Evolutionary conservation across 2,329 filamentous ascomycete genomes (phyloP).

Genomic region (Ceratocystis lukuohia): DNA sequence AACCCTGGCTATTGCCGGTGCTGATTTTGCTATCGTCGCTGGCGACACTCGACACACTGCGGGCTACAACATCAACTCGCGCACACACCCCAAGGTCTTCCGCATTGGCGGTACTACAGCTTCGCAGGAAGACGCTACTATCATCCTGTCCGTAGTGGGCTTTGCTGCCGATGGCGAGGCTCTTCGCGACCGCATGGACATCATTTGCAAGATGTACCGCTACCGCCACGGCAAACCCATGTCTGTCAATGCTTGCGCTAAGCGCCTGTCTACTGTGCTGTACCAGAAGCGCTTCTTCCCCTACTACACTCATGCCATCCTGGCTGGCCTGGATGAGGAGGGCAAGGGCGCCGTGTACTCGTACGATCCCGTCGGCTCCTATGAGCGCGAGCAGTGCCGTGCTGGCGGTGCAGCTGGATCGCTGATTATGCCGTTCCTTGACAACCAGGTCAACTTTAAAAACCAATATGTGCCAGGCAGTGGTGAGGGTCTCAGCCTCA

Average conservation of each 20-base stretch:
- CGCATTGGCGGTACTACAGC: slow-evolving; percentile 86
- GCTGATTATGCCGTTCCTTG: slow-evolving; percentile 96
- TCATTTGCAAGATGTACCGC: slow-evolving; percentile 96
- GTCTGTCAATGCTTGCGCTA: slow-evolving; percentile 84
- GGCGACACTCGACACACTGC: slow-evolving; percentile 92
- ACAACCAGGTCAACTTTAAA: slow-evolving; percentile 99
- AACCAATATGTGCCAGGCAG: slow-evolving; percentile 90
- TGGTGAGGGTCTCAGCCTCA: slow-evolving; percentile 66
- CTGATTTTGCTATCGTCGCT: slow-evolving; percentile 89
- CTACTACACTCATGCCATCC: slow-evolving; percentile 91
- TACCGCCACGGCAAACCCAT: slow-evolving; percentile 97
- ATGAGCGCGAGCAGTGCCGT: slow-evolving; percentile 91
- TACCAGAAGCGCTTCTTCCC: slow-evolving; percentile 98
- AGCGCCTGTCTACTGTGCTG: slow-evolving; percentile 85
- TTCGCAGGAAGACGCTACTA: slow-evolving; percentile 68
- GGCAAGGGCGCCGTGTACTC: slow-evolving; percentile 90
- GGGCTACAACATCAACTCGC: slow-evolving; percentile 98
- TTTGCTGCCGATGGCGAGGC: slow-evolving; percentile 92
- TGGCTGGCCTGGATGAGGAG: slow-evolving; percentile 87
- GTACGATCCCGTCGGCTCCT: slow-evolving; percentile 95
- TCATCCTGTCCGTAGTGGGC: slow-evolving; percentile 86
- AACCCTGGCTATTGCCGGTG: slow-evolving; percentile 85
- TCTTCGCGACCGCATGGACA: slow-evolving; percentile 83
- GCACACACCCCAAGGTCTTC: slow-evolving; percentile 91
- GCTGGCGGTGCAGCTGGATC: slow-evolving; percentile 84